These are phyloP conservation scores for Scytalidium lignicola DNA, from an alignment of 2,329 filamentous ascomycete species.

Conservation along the genomic window DNA sequence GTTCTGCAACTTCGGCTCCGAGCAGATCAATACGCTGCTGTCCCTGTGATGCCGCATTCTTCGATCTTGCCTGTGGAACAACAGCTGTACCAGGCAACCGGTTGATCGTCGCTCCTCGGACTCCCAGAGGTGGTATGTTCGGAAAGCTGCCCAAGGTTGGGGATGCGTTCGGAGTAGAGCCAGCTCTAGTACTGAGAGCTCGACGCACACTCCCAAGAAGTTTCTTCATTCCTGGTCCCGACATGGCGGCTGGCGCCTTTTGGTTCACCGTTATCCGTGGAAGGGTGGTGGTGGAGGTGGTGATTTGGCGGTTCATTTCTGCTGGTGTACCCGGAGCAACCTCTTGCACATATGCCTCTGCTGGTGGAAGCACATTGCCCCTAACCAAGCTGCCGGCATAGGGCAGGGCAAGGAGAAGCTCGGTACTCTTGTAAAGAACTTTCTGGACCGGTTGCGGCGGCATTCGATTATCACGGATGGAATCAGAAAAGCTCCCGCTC, in stretches of 20 bases:
- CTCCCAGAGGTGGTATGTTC: conserved; percentile 26
- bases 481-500: conserved; percentile 84
- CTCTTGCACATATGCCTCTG: conserved; percentile 72
- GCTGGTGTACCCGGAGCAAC: conserved; percentile 45
- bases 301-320: conserved; percentile 45
- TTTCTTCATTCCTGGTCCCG: conserved; percentile 73
- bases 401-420: conserved; percentile 57
- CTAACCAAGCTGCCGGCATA: conserved; percentile 82
- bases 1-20: conserved; percentile 71
- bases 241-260: conserved; percentile 54
- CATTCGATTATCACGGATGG: conserved; percentile 62
- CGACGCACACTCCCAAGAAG: conserved; percentile 82
- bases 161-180: conserved; percentile 21
- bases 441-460: conserved; percentile 36
- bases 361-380: conserved; percentile 77
- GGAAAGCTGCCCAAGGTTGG: conserved; percentile 30
- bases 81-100: conserved; percentile 55
- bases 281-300: too few species aligned
- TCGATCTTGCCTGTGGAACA: conserved; percentile 49
- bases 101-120: conserved; percentile 46
- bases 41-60: conserved; percentile 38
- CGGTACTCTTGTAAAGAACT: conserved; percentile 46
- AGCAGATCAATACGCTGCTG: conserved; percentile 74
- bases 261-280: conserved; percentile 31
- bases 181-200: conserved; percentile 58